Evolutionary conservation across 108 stramenopile species (phyloP), one percentile per base, ranked within the genome.

Genomic region (Pseudonitzschia pungens): DNA sequence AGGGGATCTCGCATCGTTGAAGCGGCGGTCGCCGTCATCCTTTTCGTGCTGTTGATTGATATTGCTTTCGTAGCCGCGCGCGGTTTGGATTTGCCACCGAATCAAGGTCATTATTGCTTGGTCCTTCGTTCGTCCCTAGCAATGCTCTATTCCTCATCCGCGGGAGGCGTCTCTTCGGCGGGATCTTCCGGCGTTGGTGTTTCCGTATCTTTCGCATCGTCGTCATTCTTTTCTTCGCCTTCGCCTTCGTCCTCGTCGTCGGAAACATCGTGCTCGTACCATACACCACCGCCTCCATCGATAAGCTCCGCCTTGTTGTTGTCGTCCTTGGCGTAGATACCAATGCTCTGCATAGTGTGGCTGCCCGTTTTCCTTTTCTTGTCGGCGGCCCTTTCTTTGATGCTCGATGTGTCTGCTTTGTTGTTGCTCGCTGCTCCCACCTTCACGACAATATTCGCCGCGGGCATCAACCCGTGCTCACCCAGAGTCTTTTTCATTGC

Each of bases 261-360:
- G 14, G 86, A 81, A 27, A 95, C 78, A 51, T 89, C 94, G 50
- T 93, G 92, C 59, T 95, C 94, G 68, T 92, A 95, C 80, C 83
- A 70, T 20, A 89, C 88, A 26, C 92, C 92, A 6, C 92, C 92
- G 31, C 94, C 94, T 48, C 90, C 89, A 58, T 95, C 94, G 74
- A 92, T 87, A 15, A 87, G 73, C 54, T 95, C 90, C 8, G 76
- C 90, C 67, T 95, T 95, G 51, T 73, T 79, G 33, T 91, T 89
- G 71, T 95, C 94, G 69, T 92, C 86, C 60, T 89, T 91, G 0
- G 90, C 53, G 69, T 95, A 95, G 31, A 95, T 76, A n/a, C 94
- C 94, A 36, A 91, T 84, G 53, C 88, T 89, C 55, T 95, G 94
- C 94, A 95, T 95, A 14, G 92, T 88, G 59, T 95, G 92, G 57